Conservation (phyloP, 2,329 filamentous ascomycete species). For the Xenosphaeropsis pyriputrescens region DNA sequence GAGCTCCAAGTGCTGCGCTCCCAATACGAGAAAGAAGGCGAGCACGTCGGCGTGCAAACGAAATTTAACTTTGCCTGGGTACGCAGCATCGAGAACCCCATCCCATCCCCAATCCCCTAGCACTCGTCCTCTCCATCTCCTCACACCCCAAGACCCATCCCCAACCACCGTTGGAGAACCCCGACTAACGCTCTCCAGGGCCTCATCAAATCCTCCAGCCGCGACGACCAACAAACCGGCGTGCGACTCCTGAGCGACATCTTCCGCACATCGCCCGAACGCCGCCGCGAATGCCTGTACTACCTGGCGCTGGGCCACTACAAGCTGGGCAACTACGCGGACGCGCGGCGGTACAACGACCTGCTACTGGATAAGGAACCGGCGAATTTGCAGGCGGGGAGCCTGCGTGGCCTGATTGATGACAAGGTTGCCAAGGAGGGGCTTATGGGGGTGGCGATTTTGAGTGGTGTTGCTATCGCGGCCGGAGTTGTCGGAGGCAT, state of each 20-base stretch:
- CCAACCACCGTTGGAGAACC: neutral
- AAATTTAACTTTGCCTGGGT: slow-evolving; percentile 99
- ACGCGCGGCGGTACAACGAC: slow-evolving; percentile 90
- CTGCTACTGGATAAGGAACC: slow-evolving; percentile 82
- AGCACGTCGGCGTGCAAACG: slow-evolving; percentile 92
- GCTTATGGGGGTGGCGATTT: slow-evolving; percentile 83
- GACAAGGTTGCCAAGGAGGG: slow-evolving; percentile 95
- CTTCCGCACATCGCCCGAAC: slow-evolving; percentile 84
- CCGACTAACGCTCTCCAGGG: slow-evolving; percentile 37
- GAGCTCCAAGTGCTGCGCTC: slow-evolving; percentile 86
- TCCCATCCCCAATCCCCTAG: too few relatives aligned
- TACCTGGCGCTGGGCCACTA: slow-evolving; percentile 96
- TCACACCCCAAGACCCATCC: neutral
- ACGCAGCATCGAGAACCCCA: slow-evolving; percentile 22
- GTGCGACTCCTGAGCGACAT: slow-evolving; percentile 91
- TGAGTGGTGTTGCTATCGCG: slow-evolving; percentile 82
- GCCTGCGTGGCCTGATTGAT: slow-evolving; percentile 78
- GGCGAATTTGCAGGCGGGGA: slow-evolving; percentile 77
- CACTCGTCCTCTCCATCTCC: neutral
- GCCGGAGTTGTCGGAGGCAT: slow-evolving; percentile 88
- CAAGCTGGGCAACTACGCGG: slow-evolving; percentile 95
- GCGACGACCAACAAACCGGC: slow-evolving; percentile 83
- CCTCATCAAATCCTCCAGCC: slow-evolving; percentile 79
- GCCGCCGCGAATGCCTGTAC: slow-evolving; percentile 93
- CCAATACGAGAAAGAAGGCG: slow-evolving; percentile 95